Conservation (phyloP, 805 yeast species). For the Wilhelminamyces savonicus region DNA sequence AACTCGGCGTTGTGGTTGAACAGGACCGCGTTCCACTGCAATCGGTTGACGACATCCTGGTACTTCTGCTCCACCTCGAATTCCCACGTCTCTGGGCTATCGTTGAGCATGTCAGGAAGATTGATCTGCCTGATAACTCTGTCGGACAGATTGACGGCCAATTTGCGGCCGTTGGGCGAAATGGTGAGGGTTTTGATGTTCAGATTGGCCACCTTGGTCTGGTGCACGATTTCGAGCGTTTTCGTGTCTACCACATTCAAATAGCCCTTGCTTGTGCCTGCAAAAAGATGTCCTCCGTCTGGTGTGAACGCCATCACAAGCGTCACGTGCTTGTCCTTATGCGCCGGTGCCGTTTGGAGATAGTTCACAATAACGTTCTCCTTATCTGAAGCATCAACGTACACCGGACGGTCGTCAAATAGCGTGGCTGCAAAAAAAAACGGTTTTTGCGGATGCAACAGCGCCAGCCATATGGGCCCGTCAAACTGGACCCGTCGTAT, state of each 20-base stretch:
- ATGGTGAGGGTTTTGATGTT: conserved; percentile 65
- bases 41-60: conserved; percentile 82
- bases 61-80: conserved; percentile 73
- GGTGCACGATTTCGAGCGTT: conserved; percentile 32
- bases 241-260: conserved; percentile 42
- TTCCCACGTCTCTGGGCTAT: conserved; percentile 33
- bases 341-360: conserved; percentile 20
- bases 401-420: conserved; percentile 54
- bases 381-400: conserved; percentile 34
- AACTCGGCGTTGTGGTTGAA: conserved; percentile 75
- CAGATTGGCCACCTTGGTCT: conserved; percentile 56
- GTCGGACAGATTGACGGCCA: conserved; percentile 76
- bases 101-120: conserved; percentile 38
- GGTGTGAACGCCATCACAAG: conserved; percentile 47
- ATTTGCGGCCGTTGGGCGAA: conserved; percentile 50
- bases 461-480: conserved; percentile 70
- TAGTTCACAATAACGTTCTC: conserved; percentile 11
- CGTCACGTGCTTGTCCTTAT: conserved; percentile 32
- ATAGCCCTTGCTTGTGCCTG: conserved; percentile 82
- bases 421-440: conserved; percentile 55
- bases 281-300: conserved; percentile 49
- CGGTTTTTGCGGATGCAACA: conserved; percentile 44
- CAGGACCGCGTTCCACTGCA: conserved; percentile 82
- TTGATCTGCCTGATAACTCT: conserved; percentile 61
- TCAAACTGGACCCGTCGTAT: conserved; percentile 47